These are phyloP conservation scores for Saussurea involucrata DNA, from an alignment of 129 eudicot genomes.

Conservation along the genomic window DNA sequence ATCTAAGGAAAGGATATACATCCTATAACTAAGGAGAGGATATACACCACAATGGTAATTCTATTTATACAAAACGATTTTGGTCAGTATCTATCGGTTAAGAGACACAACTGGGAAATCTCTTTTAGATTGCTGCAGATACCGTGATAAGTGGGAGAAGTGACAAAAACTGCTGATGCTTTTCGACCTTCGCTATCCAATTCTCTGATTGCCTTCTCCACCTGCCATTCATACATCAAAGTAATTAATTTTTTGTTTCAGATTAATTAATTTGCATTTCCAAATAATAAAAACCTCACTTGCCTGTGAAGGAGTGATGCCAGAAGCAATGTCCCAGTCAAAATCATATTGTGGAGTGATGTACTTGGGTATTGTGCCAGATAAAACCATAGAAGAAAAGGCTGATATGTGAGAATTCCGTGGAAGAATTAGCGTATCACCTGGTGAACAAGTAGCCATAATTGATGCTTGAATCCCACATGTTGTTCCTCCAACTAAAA, in stretches of 20 bases:
- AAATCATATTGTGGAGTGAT: conserved; percentile 60
- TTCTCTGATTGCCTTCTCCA: conserved; percentile 61
- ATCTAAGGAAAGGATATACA: too few relatives aligned
- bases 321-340: conserved; percentile 64
- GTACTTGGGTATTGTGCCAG: conserved; percentile 70
- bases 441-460: conserved; percentile 82
- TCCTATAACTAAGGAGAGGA: too few relatives aligned
- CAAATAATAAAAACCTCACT: conserved; percentile 13
- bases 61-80: too few relatives aligned
- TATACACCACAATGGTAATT: too few relatives aligned
- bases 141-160: conserved; percentile 87
- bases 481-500: conserved; percentile 80
- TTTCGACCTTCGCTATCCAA: conserved; percentile 57
- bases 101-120: conserved; percentile 55
- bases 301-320: conserved; percentile 67
- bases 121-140: conserved; percentile 62
- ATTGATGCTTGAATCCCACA: conserved; percentile 81
- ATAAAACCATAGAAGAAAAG: conserved; percentile 60
- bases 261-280: too few relatives aligned
- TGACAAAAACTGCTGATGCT: conserved; percentile 70
- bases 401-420: conserved; percentile 68
- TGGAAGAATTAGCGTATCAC: conserved; percentile 62
- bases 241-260: too few relatives aligned
- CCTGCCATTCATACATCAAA: conserved; percentile 34
- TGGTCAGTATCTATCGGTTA: too few relatives aligned